Conservation (phyloP, 1,284 basidiomycete species). For the Spongiforma sp. region DNA sequence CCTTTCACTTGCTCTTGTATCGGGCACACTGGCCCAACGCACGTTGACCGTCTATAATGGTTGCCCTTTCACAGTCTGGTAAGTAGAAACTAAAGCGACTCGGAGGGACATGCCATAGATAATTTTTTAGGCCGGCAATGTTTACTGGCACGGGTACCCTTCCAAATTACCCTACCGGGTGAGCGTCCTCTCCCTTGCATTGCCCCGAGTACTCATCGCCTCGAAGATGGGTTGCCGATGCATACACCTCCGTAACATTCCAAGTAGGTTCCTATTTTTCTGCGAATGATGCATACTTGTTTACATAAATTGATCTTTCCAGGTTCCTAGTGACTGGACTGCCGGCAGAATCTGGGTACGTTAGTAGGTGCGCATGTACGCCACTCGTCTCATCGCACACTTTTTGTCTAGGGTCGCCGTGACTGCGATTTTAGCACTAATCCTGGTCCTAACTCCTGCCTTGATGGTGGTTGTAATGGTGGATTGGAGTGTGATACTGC, state of each 20-base stretch:
- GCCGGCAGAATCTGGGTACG: conserved; percentile 38
- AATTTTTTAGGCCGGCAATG: conserved; percentile 34
- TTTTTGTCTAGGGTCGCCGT: conserved; percentile 40
- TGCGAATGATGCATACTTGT: not conserved
- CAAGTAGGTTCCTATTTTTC: conserved; percentile 16
- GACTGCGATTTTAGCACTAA: conserved; percentile 44
- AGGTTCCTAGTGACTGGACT: conserved; percentile 39
- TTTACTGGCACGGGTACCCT: conserved; percentile 29
- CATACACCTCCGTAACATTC: conserved; percentile 34
- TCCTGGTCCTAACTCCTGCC: conserved; percentile 50
- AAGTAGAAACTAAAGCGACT: conserved; percentile 1
- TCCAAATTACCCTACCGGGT: conserved; percentile 34
- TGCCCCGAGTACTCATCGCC: conserved; percentile 1
- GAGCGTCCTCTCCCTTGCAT: not conserved
- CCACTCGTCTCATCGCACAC: not conserved
- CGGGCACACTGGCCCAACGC: conserved; percentile 37
- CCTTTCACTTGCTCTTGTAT: conserved; percentile 29
- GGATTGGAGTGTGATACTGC: conserved; percentile 61
- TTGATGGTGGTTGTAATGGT: conserved; percentile 62
- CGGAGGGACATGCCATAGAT: conserved; percentile 2
- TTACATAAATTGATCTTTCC: not conserved
- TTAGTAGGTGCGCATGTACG: not conserved
- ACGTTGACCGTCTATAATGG: conserved; percentile 43
- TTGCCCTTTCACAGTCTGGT: conserved; percentile 46
- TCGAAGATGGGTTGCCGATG: conserved; percentile 29